Evolutionary conservation across 306 rosid species (phyloP).

Genomic region (Luffa aegyptiaca): DNA sequence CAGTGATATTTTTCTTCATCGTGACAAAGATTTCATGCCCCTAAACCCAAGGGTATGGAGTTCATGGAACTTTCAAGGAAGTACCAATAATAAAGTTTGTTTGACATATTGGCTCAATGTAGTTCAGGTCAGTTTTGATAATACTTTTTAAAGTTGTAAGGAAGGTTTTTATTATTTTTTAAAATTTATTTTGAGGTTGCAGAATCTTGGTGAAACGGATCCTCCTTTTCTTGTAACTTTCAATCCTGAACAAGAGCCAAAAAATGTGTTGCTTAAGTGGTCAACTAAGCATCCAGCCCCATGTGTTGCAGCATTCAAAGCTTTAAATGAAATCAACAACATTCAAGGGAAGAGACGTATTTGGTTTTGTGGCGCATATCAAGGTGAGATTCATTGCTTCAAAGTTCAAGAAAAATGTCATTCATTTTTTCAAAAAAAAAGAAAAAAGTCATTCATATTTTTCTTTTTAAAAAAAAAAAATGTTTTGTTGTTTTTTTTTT

Average conservation of each 20-base stretch:
- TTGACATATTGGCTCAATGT: conserved; percentile 86
- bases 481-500: too few species aligned
- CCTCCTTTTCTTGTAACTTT: conserved; percentile 74
- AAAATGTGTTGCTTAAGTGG: conserved; percentile 61
- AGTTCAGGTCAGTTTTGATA: conserved; percentile 58
- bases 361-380: conserved; percentile 93
- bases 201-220: conserved; percentile 60
- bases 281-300: conserved; percentile 78
- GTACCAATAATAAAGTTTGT: conserved; percentile 42
- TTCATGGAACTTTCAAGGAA: conserved; percentile 85
- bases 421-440: too few species aligned
- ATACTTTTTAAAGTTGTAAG: not conserved
- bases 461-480: too few species aligned
- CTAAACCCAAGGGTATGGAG: conserved; percentile 86
- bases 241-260: conserved; percentile 63
- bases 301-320: conserved; percentile 74
- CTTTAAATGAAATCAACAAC: conserved; percentile 42
- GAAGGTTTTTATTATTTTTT: not conserved
- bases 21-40: conserved; percentile 82
- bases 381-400: conserved; percentile 23
- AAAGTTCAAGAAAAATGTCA: too few species aligned
- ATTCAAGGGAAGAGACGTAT: conserved; percentile 88
- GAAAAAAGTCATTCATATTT: too few species aligned
- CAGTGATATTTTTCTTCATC: conserved; percentile 88
- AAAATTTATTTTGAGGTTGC: not conserved